phyloP scores from a whole-genome alignment of 768 basidiomycete species.

The Boletus barrowsii region DNA sequence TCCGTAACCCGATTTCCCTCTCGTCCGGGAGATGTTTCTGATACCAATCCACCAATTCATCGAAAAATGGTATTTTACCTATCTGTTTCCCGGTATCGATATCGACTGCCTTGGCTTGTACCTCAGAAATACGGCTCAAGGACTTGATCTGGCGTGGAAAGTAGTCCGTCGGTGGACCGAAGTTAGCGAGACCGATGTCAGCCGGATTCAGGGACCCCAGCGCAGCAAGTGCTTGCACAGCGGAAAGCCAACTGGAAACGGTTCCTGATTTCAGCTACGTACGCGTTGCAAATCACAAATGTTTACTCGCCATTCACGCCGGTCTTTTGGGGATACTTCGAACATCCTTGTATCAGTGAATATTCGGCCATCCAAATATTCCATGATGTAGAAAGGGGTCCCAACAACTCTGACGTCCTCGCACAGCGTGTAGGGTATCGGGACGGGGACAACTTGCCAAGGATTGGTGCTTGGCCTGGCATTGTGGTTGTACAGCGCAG shows the following conservation, averaged over 20 bases:
- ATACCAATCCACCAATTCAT: constrained; percentile 78
- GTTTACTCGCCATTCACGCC: constrained; percentile 64
- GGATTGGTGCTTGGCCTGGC: constrained; percentile 44
- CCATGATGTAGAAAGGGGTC: constrained; percentile 95
- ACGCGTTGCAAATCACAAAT: neutral
- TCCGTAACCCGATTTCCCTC: constrained; percentile 65
- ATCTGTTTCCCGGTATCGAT: constrained; percentile 55
- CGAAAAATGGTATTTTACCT: constrained; percentile 74
- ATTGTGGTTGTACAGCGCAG: constrained; percentile 76
- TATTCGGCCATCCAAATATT: constrained; percentile 90
- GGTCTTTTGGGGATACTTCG: constrained; percentile 57
- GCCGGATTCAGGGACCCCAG: constrained; percentile 63
- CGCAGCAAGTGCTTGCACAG: constrained; percentile 65
- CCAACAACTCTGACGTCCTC: constrained; percentile 76
- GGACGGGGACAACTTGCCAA: constrained; percentile 70
- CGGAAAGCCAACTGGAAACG: constrained; percentile 67
- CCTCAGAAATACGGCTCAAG: constrained; percentile 74
- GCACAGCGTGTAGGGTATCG: constrained; percentile 80
- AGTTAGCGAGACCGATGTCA: constrained; percentile 63
- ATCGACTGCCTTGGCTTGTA: constrained; percentile 69
- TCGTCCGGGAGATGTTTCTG: constrained; percentile 72
- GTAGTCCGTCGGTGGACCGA: constrained; percentile 75
- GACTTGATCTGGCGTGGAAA: constrained; percentile 94
- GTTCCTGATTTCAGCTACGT: neutral
- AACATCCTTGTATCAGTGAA: constrained; percentile 84